Percentiles rank a stretch among this genome's conserved stretches.
Conservation (phyloP, 164 flowering plant genomes). For the Paratinospora sagittata region DNA sequence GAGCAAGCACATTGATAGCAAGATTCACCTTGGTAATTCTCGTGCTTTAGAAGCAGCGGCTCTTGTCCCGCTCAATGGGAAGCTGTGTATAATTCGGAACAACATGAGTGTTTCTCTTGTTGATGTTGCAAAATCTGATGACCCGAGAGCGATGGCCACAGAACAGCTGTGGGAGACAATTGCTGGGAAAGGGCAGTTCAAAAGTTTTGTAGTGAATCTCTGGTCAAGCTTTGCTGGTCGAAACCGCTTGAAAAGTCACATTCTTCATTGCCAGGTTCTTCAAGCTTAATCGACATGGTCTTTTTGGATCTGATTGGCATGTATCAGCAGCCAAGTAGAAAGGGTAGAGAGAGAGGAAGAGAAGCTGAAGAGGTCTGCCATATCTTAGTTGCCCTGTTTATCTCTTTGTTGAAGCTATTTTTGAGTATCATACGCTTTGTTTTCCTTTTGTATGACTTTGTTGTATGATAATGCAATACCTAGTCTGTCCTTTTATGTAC, state of each 20-base stretch:
- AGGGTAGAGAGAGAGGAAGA: too few species aligned
- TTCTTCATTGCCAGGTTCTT: conserved; percentile 77
- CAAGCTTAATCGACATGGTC: conserved; percentile 34
- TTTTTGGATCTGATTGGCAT: not conserved
- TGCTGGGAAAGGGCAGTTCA: conserved; percentile 66
- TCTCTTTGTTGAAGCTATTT: not conserved
- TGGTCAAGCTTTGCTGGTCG: conserved; percentile 66
- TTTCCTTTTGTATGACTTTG: not conserved
- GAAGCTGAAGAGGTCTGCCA: not conserved
- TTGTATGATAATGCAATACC: not conserved
- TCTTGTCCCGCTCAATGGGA: conserved; percentile 56
- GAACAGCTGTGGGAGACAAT: conserved; percentile 74
- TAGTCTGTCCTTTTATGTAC: not conserved
- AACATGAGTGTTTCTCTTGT: conserved; percentile 74
- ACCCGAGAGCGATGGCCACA: conserved; percentile 16
- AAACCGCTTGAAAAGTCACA: conserved; percentile 58
- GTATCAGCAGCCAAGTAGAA: not conserved
- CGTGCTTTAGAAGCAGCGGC: conserved; percentile 72
- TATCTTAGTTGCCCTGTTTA: not conserved
- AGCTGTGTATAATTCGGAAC: conserved; percentile 67
- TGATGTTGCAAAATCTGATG: conserved; percentile 45
- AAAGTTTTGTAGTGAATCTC: conserved; percentile 48
- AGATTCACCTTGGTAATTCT: conserved; percentile 65
- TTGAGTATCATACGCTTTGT: not conserved
- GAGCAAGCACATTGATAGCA: conserved; percentile 66